Percentiles rank a stretch among this genome's conserved stretches.
These are phyloP conservation scores for Fusarium sp. DNA, from an alignment of 2,329 filamentous ascomycete species.

Conservation along the genomic window DNA sequence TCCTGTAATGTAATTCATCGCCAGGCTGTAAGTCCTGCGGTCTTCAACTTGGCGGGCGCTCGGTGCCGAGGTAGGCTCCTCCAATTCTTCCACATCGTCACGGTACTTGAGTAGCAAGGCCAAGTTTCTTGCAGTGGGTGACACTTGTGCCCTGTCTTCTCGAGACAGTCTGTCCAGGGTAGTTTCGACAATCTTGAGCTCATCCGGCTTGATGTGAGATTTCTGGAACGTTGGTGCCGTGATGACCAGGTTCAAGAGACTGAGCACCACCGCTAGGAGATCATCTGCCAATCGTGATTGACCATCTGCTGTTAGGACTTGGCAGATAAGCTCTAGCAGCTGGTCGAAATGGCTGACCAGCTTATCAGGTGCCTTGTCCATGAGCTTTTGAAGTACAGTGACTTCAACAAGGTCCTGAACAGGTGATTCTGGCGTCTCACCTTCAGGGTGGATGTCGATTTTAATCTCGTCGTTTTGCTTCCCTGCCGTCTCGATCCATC, in stretches of 20 bases:
- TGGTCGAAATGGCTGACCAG: slow-evolving; percentile 74
- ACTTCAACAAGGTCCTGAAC: slow-evolving; percentile 66
- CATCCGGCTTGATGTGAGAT: slow-evolving; percentile 56
- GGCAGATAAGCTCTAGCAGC: slow-evolving; percentile 71
- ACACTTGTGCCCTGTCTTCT: slow-evolving; percentile 55
- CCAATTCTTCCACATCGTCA: slow-evolving; percentile 63
- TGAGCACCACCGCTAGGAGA: slow-evolving; percentile 65
- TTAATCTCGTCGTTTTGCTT: slow-evolving; percentile 45
- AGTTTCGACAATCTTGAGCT: slow-evolving; percentile 60
- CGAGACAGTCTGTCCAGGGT: slow-evolving; percentile 60
- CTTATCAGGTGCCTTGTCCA: slow-evolving; percentile 72
- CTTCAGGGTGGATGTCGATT: slow-evolving; percentile 47
- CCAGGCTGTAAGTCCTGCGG: slow-evolving; percentile 71
- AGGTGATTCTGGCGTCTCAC: slow-evolving; percentile 52
- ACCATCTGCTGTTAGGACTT: slow-evolving; percentile 66
- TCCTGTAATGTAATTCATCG: slow-evolving; percentile 71
- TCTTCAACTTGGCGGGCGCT: slow-evolving; percentile 68
- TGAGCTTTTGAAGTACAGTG: slow-evolving; percentile 73
- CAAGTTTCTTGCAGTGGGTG: slow-evolving; percentile 68
- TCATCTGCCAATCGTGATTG: slow-evolving; percentile 60
- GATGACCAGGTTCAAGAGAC: slow-evolving; percentile 71
- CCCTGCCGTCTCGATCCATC: slow-evolving; percentile 62
- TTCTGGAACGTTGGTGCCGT: slow-evolving; percentile 68
- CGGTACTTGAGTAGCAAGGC: slow-evolving; percentile 67
- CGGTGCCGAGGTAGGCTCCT: slow-evolving; percentile 53